phyloP scores from a whole-genome alignment of 2,329 filamentous ascomycete genomes.

The Rutstroemia sp. region DNA sequence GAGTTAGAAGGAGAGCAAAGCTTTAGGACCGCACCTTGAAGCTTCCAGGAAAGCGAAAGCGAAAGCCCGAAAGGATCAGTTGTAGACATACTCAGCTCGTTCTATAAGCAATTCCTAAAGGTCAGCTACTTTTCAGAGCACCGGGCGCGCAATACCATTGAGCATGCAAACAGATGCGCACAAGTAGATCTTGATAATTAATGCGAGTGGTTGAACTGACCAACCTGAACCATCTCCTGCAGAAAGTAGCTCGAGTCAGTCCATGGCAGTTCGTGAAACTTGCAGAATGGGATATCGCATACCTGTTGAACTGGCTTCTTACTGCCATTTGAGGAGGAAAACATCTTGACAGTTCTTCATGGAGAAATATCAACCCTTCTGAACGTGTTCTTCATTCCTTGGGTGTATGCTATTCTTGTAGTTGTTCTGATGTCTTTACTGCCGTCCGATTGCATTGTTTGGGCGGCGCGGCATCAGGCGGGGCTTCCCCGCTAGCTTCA shows the following conservation, averaged over 20 bases:
- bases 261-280: conserved; percentile 6
- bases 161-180: neutral
- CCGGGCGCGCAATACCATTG: neutral
- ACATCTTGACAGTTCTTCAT: conserved; percentile 38
- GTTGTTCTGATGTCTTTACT: neutral
- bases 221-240: conserved; percentile 99
- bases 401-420: neutral
- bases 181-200: neutral
- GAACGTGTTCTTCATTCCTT: neutral
- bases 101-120: neutral
- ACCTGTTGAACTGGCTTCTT: conserved; percentile 71
- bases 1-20: neutral
- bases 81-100: conserved; percentile 9
- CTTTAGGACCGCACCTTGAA: neutral
- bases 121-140: neutral
- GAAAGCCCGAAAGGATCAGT: conserved; percentile 1
- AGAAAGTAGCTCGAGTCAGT: conserved; percentile 9
- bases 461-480: neutral
- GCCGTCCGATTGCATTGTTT: neutral
- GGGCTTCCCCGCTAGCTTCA: neutral
- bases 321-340: conserved; percentile 54
- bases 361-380: neutral
- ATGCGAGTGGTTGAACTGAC: conserved; percentile 53
- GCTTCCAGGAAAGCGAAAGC: conserved; percentile 3
- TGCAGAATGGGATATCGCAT: conserved; percentile 27